These are phyloP conservation scores for Fabrea salina DNA, from an alignment of 169 alveolate species.

Conservation along the genomic window DNA sequence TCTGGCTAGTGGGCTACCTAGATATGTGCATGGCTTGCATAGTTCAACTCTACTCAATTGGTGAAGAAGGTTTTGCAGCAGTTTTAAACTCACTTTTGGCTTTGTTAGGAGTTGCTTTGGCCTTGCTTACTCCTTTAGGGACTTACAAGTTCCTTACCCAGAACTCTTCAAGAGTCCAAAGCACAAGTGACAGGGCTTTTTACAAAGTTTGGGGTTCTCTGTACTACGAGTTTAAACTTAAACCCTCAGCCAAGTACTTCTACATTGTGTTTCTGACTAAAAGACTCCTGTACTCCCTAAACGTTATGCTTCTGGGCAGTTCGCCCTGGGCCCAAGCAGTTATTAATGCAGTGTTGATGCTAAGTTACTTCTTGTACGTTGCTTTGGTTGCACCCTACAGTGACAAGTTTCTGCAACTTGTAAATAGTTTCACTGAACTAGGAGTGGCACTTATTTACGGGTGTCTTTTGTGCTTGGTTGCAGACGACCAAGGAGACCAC, in stretches of 20 bases:
- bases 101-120: too few species aligned
- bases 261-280: not conserved
- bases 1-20: too few species aligned
- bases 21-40: too few species aligned
- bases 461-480: not conserved
- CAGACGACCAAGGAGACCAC: too few species aligned
- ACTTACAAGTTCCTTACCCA: too few species aligned
- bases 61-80: too few species aligned
- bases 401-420: not conserved
- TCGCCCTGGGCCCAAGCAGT: not conserved
- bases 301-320: not conserved
- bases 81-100: too few species aligned
- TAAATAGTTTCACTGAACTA: not conserved
- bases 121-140: too few species aligned
- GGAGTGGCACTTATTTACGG: conserved; percentile 5
- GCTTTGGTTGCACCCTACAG: not conserved
- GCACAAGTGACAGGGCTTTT: too few species aligned
- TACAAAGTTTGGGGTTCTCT: not conserved
- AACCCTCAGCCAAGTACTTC: not conserved
- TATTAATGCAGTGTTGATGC: not conserved
- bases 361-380: not conserved
- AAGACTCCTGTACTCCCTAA: not conserved
- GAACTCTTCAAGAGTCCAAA: too few species aligned
- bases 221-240: not conserved
- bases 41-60: too few species aligned